These are phyloP conservation scores for Fusarium clavum DNA, from an alignment of 2,329 filamentous ascomycete species.

Conservation along the genomic window DNA sequence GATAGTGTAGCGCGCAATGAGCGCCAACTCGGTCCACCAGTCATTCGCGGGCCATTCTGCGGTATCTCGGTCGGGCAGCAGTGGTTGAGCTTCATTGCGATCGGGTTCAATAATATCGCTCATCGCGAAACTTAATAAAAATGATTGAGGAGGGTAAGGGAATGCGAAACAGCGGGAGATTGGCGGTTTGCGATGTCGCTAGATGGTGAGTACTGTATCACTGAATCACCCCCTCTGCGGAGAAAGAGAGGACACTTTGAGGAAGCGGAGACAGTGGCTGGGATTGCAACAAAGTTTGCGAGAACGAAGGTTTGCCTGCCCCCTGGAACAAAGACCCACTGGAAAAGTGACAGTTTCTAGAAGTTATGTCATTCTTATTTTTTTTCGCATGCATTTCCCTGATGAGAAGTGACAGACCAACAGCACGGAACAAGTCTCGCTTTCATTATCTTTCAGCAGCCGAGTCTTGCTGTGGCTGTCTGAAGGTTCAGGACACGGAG, in stretches of 20 bases:
- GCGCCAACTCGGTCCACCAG: constrained; percentile 31
- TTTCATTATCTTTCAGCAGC: neutral
- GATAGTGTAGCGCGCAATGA: constrained; percentile 48
- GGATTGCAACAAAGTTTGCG: neutral
- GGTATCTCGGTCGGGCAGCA: constrained; percentile 12
- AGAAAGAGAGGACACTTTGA: neutral
- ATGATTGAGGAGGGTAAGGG: neutral
- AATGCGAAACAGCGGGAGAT: neutral
- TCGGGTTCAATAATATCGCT: neutral
- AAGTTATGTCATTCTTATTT: neutral
- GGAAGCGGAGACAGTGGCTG: neutral
- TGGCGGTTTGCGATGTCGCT: neutral
- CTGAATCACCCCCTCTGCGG: neutral
- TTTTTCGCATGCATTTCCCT: neutral
- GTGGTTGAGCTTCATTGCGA: constrained; percentile 24
- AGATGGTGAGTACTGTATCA: no score
- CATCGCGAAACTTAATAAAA: constrained; percentile 7
- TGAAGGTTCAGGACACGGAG: neutral
- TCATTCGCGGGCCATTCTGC: neutral
- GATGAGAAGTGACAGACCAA: neutral
- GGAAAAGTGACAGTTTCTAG: neutral
- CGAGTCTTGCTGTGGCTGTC: neutral
- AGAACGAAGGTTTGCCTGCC: neutral
- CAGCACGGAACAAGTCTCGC: neutral
- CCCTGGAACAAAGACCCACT: neutral